phyloP scores from a whole-genome alignment of 176 grass and related monocot species.

The maize (Zea mays) region Zm-B73-REFERENCE-NAM-5.0 NC_050100.1:7736501-7737000 shows the following conservation, averaged over 20 bases:
- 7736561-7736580: no score
- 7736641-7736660: background rate
- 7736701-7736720: slow-evolving; percentile 57
- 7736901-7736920: background rate
- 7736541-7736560: background rate
- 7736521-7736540: background rate
- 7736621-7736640: background rate
- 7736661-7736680: slow-evolving; percentile 81
- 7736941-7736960: slow-evolving; percentile 67
- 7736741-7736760: slow-evolving; percentile 84
- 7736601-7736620: background rate
- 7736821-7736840: slow-evolving; percentile 6
- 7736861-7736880: background rate
- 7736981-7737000: slow-evolving; percentile 85
- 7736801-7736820: slow-evolving; percentile 39
- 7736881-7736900: background rate
- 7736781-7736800: slow-evolving; percentile 70
- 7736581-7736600: background rate
- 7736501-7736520: background rate
- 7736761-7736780: slow-evolving; percentile 28
- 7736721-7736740: slow-evolving; percentile 56
- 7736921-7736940: slow-evolving; percentile 57
- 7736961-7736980: slow-evolving; percentile 97
- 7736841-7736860: background rate
- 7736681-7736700: slow-evolving; percentile 91